Conservation (phyloP, 2,329 filamentous ascomycete species). For the Hortaea werneckii region DNA sequence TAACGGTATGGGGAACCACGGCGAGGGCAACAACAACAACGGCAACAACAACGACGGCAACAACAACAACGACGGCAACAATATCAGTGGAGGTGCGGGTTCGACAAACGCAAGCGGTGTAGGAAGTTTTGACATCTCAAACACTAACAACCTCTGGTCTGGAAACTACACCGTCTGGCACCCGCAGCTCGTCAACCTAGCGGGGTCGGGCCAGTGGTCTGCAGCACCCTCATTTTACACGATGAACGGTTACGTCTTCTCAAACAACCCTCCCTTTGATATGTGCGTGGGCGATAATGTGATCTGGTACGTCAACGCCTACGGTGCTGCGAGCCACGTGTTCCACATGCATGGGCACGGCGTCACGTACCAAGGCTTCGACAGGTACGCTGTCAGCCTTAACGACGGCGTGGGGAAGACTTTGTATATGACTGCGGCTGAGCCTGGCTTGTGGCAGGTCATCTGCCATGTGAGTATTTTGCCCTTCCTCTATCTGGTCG, state of each 20-base stretch:
- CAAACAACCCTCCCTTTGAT: conserved; percentile 21
- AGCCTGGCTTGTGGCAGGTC: conserved; percentile 17
- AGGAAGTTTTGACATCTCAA: neutral
- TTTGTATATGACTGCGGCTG: conserved; percentile 19
- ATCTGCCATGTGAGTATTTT: conserved; percentile 14
- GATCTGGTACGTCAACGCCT: conserved; percentile 19
- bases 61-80: neutral
- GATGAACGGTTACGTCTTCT: conserved; percentile 9
- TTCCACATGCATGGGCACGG: conserved; percentile 23
- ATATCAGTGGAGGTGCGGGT: too few relatives aligned
- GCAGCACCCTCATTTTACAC: conserved; percentile 11
- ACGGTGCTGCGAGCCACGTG: conserved; percentile 18
- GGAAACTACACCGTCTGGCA: conserved; percentile 15
- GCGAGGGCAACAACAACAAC: neutral
- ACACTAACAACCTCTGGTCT: conserved; percentile 4
- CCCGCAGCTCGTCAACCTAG: conserved; percentile 15
- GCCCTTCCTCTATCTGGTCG: too few relatives aligned
- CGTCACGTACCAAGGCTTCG: conserved; percentile 11
- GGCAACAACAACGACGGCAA: neutral
- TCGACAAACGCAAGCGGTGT: neutral
- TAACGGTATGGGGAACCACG: neutral
- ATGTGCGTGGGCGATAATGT: conserved; percentile 22
- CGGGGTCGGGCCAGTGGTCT: conserved; percentile 5
- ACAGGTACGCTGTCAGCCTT: conserved; percentile 7
- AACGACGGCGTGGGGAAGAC: conserved; percentile 21